Base-by-base conservation (phyloP, 2,329 filamentous ascomycete genomes). In the Thermothelomyces thermophilus region DNA sequence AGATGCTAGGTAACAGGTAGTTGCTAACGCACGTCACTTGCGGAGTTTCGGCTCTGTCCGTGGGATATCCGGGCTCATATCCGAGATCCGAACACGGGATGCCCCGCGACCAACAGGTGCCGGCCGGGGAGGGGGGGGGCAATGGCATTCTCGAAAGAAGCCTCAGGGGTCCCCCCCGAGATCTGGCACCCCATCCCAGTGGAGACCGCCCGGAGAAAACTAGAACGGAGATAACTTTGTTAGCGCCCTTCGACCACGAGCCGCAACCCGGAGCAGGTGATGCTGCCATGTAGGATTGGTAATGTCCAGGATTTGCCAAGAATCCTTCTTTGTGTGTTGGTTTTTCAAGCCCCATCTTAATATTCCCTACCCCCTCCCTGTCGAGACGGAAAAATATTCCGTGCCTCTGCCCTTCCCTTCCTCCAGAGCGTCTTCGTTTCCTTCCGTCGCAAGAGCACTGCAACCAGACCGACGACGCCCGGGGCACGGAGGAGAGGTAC, bases 221-320 rank as follows among this genome's bases (percentile, higher is more conserved):
- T n/a, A 39, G 19, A 33, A 37, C 36, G 4, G 28, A 43, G n/a
- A 39, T 20, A 34, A 36, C 47, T 41, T 41, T 43, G 35, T 46
- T 40, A 46, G 43, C 47, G 36, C 45, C 31, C n/a, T 42, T 48
- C 41, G 51, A 45, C 39, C 45, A 42, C 31, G 43, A 54, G 35
- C 51, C 51, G 48, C 39, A 45, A 41, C 28, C 46, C n/a, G 14
- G n/a, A 44, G 17, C 36, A 26, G 9, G 31, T 16, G 42, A 47
- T 24, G 40, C 30, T 41, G 19, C 11, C 17, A 22, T 22, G 40
- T 43, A 16, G 47, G 46, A 51, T 46, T 49, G 42, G 43, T 52
- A 43, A 52, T 49, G 28, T 37, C 14, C 42, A 44, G 43, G 17
- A 30, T 28, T 20, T 42, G 51, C 51, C 51, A 54, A 54, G 51